phyloP scores from a whole-genome alignment of 2,329 filamentous ascomycete species.

The Nothopassalora personata region DNA sequence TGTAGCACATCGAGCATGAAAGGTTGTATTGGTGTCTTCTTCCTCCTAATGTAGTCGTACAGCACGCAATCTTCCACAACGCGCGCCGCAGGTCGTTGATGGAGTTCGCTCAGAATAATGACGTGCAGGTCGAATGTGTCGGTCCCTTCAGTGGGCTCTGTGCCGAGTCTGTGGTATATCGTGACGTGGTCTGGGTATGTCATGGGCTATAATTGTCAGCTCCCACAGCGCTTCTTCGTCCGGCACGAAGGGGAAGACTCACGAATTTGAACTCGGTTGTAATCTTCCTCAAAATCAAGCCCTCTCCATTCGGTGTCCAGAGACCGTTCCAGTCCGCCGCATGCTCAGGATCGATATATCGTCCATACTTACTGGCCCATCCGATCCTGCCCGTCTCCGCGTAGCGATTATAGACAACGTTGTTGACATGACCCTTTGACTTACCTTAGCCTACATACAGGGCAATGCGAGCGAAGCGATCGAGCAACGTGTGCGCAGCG shows the following conservation, averaged over 20 bases:
- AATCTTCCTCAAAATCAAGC: constrained; percentile 74
- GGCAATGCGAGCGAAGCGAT: constrained; percentile 3
- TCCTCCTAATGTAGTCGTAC: constrained; percentile 63
- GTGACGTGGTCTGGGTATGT: constrained; percentile 76
- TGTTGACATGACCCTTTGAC: constrained; percentile 68
- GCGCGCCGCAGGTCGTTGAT: constrained; percentile 66
- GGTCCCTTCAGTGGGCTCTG: constrained; percentile 44
- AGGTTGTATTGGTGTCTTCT: constrained; percentile 52
- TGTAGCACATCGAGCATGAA: constrained; percentile 60
- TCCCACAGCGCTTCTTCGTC: constrained; percentile 46
- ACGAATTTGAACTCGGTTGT: constrained; percentile 85
- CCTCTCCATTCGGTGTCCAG: constrained; percentile 60
- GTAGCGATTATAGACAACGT: constrained; percentile 75
- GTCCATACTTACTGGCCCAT: constrained; percentile 65
- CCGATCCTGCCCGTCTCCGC: constrained; percentile 77
- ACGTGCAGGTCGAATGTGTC: constrained; percentile 58
- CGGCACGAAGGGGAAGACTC: constrained; percentile 58
- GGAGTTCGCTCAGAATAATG: constrained; percentile 67
- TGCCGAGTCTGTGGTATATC: constrained; percentile 71
- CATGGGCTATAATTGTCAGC: constrained; percentile 58
- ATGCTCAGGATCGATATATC: constrained; percentile 57
- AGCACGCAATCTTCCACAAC: constrained; percentile 73
- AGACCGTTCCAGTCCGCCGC: constrained; percentile 62
- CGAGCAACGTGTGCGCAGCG: background rate
- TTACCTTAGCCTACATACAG: constrained; percentile 15